Base-by-base conservation (phyloP, 2,329 filamentous ascomycete species). In the Fusarium sp. region DNA sequence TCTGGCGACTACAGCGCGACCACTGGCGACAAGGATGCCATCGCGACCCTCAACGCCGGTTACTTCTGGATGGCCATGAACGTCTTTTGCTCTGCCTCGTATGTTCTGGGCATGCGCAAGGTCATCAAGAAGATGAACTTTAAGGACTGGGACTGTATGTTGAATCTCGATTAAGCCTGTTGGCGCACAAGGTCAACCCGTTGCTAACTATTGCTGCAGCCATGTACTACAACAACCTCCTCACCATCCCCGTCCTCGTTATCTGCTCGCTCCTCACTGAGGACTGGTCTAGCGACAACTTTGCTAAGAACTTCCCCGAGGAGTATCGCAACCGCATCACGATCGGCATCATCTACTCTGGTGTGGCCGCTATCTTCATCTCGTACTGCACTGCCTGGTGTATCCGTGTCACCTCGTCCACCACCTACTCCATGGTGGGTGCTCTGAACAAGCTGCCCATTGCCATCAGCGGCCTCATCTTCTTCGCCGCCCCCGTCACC, bases 221-320 rank as follows among this genome's bases (percentile, higher is more conserved):
- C 80, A 99, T 98, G 96, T 98, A 96, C 87, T 99, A 99, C 89
- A 99, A 99, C 91, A 98, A 99, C 85, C 90, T 98, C 49, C 91
- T 99, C 76, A 97, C 95, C 65, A 98, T 99, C 73, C 96, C 96
- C 31, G 92, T 98, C 78, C 91, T 99, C 58, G 84, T 98, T 67
- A 82, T 94, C 78, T 91, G 91, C 82, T 97, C 96, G 29, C 86
- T 98, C 62, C 79, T 98, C 73, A 87, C 93, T 75, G 96, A 99
- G 83, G 94, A 98, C 85, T 99, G 96, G 96, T 97, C 95, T 12
- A 86, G 90, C 62, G 88, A 87, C 71, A 99, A 99, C 85, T 85
- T 99, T 76, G 84, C 86, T 77, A 91, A 89, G 84, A 98, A 98
- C 88, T 98, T 99, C 87, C 96, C 96, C 3, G 77, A 86, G 22